Percentiles rank a stretch among this genome's conserved stretches.
Evolutionary conservation across 2,329 filamentous ascomycete species (phyloP).

Genomic region (Talaromyces sp.): DNA sequence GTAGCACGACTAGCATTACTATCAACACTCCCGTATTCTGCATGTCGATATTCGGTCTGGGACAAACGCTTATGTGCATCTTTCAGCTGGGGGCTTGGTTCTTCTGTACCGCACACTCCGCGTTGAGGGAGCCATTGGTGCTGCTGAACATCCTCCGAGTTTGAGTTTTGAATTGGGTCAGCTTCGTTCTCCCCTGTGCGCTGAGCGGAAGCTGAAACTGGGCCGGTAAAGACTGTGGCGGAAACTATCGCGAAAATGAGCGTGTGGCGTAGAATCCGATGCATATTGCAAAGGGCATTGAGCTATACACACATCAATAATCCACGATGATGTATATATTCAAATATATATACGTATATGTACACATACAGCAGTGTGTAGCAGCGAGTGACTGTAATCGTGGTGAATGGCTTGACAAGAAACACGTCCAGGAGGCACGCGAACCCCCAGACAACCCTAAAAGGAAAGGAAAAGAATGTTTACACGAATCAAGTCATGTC

Average conservation of each 20-base stretch:
- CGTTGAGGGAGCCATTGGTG: neutral
- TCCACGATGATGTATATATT: neutral
- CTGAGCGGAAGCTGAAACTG: neutral
- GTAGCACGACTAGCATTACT: slow-evolving; percentile 18
- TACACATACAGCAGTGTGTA: neutral
- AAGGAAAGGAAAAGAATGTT: slow-evolving; percentile 4
- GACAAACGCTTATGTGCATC: slow-evolving; percentile 27
- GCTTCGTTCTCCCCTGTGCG: neutral
- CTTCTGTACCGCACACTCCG: slow-evolving; percentile 31
- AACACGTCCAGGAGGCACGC: neutral
- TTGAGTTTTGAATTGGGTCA: neutral
- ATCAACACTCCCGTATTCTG: slow-evolving; percentile 14
- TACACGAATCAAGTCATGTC: neutral
- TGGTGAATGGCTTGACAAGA: neutral
- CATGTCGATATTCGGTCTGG: slow-evolving; percentile 19
- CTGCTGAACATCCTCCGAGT: neutral
- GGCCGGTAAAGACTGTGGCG: neutral
- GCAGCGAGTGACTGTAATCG: neutral
- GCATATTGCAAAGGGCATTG: slow-evolving; percentile 8
- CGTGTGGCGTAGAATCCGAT: slow-evolving; percentile 11
- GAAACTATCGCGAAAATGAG: slow-evolving; percentile 15
- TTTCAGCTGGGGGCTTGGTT: slow-evolving; percentile 28
- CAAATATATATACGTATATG: neutral
- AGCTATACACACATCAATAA: slow-evolving; percentile 4
- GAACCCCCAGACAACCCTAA: neutral